Base-by-base conservation (phyloP, 2,329 filamentous ascomycete species). In the Diaporthe nobilis region DNA sequence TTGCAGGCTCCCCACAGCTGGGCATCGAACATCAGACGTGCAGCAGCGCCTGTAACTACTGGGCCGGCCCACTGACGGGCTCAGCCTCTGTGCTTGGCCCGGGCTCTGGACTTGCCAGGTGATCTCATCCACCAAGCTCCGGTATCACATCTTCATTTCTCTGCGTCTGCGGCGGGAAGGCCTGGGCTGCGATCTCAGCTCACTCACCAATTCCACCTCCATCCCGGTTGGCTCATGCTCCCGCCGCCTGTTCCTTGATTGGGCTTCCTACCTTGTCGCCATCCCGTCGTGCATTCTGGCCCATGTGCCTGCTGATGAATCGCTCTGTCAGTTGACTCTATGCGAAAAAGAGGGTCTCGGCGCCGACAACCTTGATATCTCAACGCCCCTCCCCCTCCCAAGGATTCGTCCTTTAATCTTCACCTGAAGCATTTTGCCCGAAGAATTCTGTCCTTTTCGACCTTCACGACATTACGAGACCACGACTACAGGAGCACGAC, bases 181-280 rank as follows among this genome's bases (percentile, higher is more conserved):
- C 70, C 75, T 73, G 65, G 75, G 75, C 75, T 77, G 73, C n/a
- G 57, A 71, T 77, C 55, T 75, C 75, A 77, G 75, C 73, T 75
- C 53, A 51, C 39, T 70, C 65, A 70, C 65, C 65, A 25, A 20
- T 70, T 55, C 49, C 34, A 53, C 65, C 34, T 42, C 31, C 65
- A 55, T 70, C 65, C 65, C 65, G 65, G 65, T 70, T 70, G 65
- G 65, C n/a, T 55, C 65, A 70, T 55, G 49, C 65, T 70, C 20
- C 65, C 49, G 65, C 34, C 65, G 34, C 65, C 65, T 31, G 65
- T 70, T 70, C 49, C 65, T 70, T 70, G 65, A 70, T 70, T 55
- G 47, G 65, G 49, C 65, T 25, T 42, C 15, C 47, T 55, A 42
- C 65, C 65, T 70, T 70, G 31, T 70, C 65, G 65, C 31, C 65